These are phyloP conservation scores for Albatrellus ellisii DNA, from an alignment of 768 basidiomycete species.

Conservation along the genomic window DNA sequence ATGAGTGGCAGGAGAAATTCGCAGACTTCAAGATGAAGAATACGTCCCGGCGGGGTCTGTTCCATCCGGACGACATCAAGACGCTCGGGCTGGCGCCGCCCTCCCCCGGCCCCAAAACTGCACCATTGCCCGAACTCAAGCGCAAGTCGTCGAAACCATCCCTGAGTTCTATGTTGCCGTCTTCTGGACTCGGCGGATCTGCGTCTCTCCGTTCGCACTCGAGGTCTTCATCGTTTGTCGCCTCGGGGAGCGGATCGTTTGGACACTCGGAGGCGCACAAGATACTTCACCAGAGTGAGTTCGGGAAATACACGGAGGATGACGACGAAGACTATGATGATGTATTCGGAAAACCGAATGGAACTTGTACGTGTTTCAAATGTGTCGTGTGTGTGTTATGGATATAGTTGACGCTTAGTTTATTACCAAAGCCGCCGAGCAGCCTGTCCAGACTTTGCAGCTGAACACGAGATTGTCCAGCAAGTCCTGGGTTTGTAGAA, in stretches of 20 bases:
- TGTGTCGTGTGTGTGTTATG: slow-evolving; percentile 2
- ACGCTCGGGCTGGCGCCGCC: slow-evolving; percentile 42
- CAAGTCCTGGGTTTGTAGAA: slow-evolving; percentile 65
- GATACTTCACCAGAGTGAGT: slow-evolving; percentile 43
- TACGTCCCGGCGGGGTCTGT: slow-evolving; percentile 57
- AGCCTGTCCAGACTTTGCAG: slow-evolving; percentile 62
- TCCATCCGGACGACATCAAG: slow-evolving; percentile 86
- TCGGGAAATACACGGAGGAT: slow-evolving; percentile 78
- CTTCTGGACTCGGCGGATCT: slow-evolving; percentile 30
- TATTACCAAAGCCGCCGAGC: slow-evolving; percentile 35
- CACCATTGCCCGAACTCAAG: slow-evolving; percentile 43
- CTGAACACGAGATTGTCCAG: slow-evolving; percentile 80
- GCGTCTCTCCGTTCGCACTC: slow-evolving; percentile 25
- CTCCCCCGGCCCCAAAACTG: slow-evolving; percentile 50
- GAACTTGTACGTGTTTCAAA: slow-evolving; percentile 37
- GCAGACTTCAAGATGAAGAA: slow-evolving; percentile 80
- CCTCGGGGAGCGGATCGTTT: slow-evolving; percentile 40
- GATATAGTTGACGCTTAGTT: no score
- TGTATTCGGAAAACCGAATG: slow-evolving; percentile 73
- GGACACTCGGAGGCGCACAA: slow-evolving; percentile 53
- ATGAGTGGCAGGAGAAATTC: slow-evolving; percentile 60
- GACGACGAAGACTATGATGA: slow-evolving; percentile 94
- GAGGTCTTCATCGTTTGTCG: slow-evolving; percentile 17
- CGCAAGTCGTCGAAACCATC: slow-evolving; percentile 41
- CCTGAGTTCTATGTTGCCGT: slow-evolving; percentile 30